Percentiles rank a stretch among this genome's conserved stretches.
These are phyloP conservation scores for Hanseniaspora clermontiae DNA, from an alignment of 805 yeast species.

Conservation along the genomic window DNA sequence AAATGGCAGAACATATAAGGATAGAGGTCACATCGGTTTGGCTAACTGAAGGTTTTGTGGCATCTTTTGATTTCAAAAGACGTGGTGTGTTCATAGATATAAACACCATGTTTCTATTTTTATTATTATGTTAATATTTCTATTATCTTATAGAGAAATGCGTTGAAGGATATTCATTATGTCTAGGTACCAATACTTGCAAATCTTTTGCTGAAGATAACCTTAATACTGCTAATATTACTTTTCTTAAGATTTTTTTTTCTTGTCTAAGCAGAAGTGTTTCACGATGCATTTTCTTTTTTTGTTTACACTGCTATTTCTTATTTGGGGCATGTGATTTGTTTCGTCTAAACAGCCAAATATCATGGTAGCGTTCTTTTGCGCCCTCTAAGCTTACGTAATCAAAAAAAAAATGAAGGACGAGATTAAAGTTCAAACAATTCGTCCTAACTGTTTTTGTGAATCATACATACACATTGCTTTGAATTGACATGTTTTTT, in stretches of 20 bases:
- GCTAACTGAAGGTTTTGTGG: neutral
- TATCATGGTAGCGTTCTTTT: neutral
- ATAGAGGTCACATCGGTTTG: constrained; percentile 11
- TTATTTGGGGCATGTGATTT: neutral
- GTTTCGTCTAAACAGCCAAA: neutral
- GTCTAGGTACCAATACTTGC: no score
- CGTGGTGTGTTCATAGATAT: neutral
- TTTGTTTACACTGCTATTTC: neutral
- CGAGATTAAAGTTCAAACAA: no score
- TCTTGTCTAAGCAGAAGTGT: no score
- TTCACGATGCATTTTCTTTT: no score
- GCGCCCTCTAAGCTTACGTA: neutral
- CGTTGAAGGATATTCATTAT: no score
- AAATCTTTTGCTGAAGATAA: no score
- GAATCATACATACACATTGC: no score
- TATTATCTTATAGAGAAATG: neutral
- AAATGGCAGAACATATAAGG: constrained; percentile 24
- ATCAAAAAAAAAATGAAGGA: neutral
- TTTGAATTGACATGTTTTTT: no score
- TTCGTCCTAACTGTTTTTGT: no score
- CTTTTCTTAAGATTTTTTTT: no score
- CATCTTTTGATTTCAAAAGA: neutral
- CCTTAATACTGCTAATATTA: no score
- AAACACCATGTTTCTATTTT: neutral
- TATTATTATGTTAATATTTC: neutral